phyloP scores from a whole-genome alignment of 1,284 basidiomycete species.

The Anthracocystis setariae region DNA sequence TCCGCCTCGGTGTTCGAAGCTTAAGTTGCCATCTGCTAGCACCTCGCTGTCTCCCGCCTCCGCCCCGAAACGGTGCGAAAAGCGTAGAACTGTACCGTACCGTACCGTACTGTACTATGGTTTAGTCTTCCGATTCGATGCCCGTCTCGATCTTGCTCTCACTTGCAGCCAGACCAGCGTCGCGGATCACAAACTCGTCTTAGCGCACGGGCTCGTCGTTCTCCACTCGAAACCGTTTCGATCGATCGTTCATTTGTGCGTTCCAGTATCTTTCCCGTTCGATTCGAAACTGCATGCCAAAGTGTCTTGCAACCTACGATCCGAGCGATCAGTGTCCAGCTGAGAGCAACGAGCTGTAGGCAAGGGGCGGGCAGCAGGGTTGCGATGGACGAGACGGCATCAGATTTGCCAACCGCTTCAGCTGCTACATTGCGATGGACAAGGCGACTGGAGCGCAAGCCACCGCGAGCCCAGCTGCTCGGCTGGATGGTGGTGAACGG shows the following conservation, averaged over 20 bases:
- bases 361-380: constrained; percentile 1
- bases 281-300: not conserved
- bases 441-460: not conserved
- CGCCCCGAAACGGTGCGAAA: constrained; percentile 1
- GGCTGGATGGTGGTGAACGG: constrained; percentile 11
- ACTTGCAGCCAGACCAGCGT: not conserved
- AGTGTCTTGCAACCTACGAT: too few relatives aligned
- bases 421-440: constrained; percentile 1
- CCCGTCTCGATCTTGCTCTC: constrained; percentile 31
- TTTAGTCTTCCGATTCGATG: constrained; percentile 13
- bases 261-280: not conserved
- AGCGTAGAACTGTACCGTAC: not conserved
- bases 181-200: not conserved
- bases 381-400: not conserved
- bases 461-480: constrained; percentile 31
- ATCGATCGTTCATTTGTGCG: not conserved
- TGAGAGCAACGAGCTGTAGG: not conserved
- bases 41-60: not conserved
- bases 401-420: not conserved
- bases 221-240: not conserved
- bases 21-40: not conserved
- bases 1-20: constrained; percentile 31
- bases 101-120: too few relatives aligned
- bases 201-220: not conserved
- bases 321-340: not conserved